Evolutionary conservation across 2,329 filamentous ascomycete genomes (phyloP).

Genomic region (Leptographium galeiforme): DNA sequence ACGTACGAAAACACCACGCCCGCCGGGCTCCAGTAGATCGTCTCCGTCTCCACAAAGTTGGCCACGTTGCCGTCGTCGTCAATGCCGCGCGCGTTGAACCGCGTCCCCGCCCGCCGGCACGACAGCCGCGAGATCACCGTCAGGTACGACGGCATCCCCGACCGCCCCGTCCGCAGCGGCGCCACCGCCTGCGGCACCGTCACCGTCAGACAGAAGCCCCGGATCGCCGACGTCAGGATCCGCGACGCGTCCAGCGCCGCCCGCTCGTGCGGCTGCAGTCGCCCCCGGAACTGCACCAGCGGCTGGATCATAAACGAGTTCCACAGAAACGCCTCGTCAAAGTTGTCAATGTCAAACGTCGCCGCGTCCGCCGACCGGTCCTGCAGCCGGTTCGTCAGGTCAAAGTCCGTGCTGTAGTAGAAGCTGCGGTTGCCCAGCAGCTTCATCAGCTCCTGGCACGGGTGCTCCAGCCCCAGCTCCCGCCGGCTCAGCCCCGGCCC

Average conservation of each 20-base stretch:
- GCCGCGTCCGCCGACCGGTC: conserved; percentile 46
- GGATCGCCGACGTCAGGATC: conserved; percentile 84
- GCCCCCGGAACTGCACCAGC: conserved; percentile 75
- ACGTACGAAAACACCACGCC: conserved; percentile 81
- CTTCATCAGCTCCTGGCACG: conserved; percentile 82
- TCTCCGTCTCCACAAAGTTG: conserved; percentile 98
- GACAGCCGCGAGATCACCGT: conserved; percentile 88
- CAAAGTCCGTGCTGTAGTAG: conserved; percentile 98
- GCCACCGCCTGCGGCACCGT: conserved; percentile 67
- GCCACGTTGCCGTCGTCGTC: conserved; percentile 96
- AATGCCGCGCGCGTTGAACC: conserved; percentile 94
- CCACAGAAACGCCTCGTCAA: conserved; percentile 90
- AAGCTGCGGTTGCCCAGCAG: conserved; percentile 87
- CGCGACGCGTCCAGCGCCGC: conserved; percentile 71
- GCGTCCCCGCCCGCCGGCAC: conserved; percentile 78
- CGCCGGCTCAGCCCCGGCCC: conserved; percentile 44
- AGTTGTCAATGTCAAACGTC: conserved; percentile 79
- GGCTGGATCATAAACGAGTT: conserved; percentile 98
- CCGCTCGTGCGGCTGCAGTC: conserved; percentile 62
- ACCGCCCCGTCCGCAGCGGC: conserved; percentile 50
- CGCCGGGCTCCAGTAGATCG: conserved; percentile 72
- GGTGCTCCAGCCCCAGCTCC: conserved; percentile 67
- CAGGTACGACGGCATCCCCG: conserved; percentile 67
- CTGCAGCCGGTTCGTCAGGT: conserved; percentile 85
- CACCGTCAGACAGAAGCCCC: conserved; percentile 81